Conservation (phyloP, 2,329 filamentous ascomycete genomes). For the Hortaea werneckii region DNA sequence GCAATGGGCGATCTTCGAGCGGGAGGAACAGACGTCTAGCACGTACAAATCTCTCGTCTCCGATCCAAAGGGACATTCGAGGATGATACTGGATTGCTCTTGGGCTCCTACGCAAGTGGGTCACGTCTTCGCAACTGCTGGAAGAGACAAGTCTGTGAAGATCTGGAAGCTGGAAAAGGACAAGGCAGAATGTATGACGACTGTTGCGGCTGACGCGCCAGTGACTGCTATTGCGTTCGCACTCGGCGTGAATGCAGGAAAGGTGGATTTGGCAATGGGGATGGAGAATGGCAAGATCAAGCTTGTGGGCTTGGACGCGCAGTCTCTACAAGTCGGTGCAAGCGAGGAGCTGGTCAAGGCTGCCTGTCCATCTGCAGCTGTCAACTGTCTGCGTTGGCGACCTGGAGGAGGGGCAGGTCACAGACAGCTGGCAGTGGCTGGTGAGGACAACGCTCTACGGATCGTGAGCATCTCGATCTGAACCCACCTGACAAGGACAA, state of each 20-base stretch:
- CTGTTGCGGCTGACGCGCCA: constrained; percentile 14
- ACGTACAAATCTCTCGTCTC: constrained; percentile 50
- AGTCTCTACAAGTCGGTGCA: constrained; percentile 5
- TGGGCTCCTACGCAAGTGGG: constrained; percentile 55
- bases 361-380: constrained; percentile 3
- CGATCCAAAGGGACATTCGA: constrained; percentile 75
- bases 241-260: not conserved
- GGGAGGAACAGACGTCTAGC: constrained; percentile 29
- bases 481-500: not conserved
- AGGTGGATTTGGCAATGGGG: constrained; percentile 13
- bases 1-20: constrained; percentile 76
- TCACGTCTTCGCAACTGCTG: constrained; percentile 69
- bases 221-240: constrained; percentile 25
- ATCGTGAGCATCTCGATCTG: constrained; percentile 10
- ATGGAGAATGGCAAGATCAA: constrained; percentile 16
- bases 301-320: constrained; percentile 3
- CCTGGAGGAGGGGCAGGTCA: not conserved
- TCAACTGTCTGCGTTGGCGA: constrained; percentile 6
- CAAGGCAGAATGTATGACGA: constrained; percentile 13
- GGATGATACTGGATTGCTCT: constrained; percentile 84
- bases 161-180: constrained; percentile 38
- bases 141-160: constrained; percentile 73
- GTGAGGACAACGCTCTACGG: constrained; percentile 32
- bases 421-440: constrained; percentile 26
- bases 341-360: not conserved